Percentiles rank a stretch among this genome's conserved stretches.
Evolutionary conservation across 257 asterid genomes (phyloP).

Genomic region (Solanum paucissectum): DNA sequence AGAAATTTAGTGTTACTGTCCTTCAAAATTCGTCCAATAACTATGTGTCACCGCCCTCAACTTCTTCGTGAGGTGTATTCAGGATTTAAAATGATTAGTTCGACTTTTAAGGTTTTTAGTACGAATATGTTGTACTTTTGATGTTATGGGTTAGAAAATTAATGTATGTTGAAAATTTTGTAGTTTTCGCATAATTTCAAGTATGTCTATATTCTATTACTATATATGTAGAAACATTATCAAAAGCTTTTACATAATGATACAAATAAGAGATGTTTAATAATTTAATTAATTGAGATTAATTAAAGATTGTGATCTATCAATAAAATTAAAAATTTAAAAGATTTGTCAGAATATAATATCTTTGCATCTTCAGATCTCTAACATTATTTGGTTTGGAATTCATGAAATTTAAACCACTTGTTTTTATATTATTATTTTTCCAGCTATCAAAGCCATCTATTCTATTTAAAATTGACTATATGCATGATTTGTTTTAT

Average conservation of each 20-base stretch:
- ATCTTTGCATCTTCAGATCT: neutral
- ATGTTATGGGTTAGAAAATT: neutral
- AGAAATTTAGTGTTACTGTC: conserved; percentile 31
- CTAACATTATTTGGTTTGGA: neutral
- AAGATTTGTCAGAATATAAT: neutral
- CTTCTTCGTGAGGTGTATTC: neutral
- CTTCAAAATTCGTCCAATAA: neutral
- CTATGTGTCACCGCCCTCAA: neutral
- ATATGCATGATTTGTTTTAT: neutral
- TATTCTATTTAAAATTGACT: neutral
- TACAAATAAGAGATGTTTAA: neutral
- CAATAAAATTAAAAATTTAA: neutral
- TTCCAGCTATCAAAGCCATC: neutral
- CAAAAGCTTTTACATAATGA: neutral
- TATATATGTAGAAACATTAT: neutral
- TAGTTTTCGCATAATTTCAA: neutral
- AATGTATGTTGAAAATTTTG: neutral
- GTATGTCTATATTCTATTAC: neutral
- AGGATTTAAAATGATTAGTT: neutral
- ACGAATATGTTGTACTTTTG: neutral
- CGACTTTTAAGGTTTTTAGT: neutral
- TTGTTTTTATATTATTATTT: neutral
- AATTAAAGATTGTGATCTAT: neutral
- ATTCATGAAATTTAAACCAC: neutral
- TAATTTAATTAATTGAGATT: neutral